phyloP scores from a whole-genome alignment of 805 yeast genomes.

The Nakazawaea peltata region DNA sequence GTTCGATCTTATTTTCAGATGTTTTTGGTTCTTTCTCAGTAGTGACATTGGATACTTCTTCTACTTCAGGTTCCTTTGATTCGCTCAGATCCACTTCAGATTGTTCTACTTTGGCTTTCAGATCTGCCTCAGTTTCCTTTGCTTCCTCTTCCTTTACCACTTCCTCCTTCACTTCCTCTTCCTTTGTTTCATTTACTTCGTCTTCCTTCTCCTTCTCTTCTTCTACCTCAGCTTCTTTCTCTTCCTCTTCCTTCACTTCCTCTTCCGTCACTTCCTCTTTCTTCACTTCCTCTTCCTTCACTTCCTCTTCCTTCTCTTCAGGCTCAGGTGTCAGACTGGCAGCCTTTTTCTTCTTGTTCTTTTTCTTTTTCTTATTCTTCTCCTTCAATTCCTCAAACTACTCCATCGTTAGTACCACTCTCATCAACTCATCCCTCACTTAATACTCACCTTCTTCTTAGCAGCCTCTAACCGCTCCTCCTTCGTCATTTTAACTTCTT shows the following conservation, averaged over 20 bases:
- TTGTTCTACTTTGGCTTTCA: constrained; percentile 14
- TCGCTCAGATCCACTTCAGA: constrained; percentile 19
- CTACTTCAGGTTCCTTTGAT: constrained; percentile 18
- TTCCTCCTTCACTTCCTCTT: background rate
- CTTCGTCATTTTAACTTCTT: constrained; percentile 15
- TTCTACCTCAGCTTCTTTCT: constrained; percentile 18
- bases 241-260: constrained; percentile 10
- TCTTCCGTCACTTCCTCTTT: constrained; percentile 10
- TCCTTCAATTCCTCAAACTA: constrained; percentile 15
- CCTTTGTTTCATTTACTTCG: background rate
- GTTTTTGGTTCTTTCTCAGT: constrained; percentile 12
- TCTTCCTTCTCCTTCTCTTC: constrained; percentile 12
- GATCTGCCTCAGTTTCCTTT: background rate
- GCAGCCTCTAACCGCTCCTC: constrained; percentile 27
- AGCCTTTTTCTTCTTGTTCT: constrained; percentile 17
- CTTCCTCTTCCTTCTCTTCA: constrained; percentile 16
- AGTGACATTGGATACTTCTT: constrained; percentile 10
- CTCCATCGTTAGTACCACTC: constrained; percentile 2
- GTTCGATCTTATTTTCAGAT: constrained; percentile 18
- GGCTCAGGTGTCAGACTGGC: too few relatives aligned
- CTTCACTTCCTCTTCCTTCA: constrained; percentile 13
- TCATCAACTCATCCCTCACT: background rate
- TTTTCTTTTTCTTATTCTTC: constrained; percentile 15
- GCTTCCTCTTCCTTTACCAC: constrained; percentile 10
- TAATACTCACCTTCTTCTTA: constrained; percentile 20